These are phyloP conservation scores for Diaporthe citrichinensis DNA, from an alignment of 2,329 filamentous ascomycete species.

Conservation along the genomic window DNA sequence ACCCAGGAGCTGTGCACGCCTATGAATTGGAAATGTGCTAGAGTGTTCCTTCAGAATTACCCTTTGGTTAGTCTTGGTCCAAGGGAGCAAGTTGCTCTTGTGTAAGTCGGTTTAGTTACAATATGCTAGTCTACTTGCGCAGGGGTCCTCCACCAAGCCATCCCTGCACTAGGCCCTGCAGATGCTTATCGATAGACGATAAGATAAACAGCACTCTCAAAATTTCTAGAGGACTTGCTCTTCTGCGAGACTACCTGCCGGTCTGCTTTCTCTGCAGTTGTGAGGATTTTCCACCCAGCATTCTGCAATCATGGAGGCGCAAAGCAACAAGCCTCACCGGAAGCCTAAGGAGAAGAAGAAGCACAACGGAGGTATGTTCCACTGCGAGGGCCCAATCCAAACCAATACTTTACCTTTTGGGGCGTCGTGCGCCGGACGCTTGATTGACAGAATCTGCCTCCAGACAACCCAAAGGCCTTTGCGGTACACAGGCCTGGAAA, in stretches of 20 bases:
- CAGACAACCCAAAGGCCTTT: slow-evolving; percentile 88
- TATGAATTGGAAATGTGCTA: neutral
- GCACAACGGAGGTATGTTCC: slow-evolving; percentile 67
- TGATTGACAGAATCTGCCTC: slow-evolving; percentile 62
- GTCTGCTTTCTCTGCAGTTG: neutral
- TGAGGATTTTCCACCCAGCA: slow-evolving; percentile 15
- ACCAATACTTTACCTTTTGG: neutral
- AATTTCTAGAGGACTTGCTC: slow-evolving; percentile 21
- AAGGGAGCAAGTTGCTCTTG: neutral
- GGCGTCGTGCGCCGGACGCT: slow-evolving; percentile 43
- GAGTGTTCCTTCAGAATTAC: neutral
- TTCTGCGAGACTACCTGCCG: neutral
- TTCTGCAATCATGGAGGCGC: slow-evolving; percentile 78
- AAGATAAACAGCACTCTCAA: slow-evolving; percentile 29
- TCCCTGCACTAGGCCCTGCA: neutral
- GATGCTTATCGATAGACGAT: slow-evolving; percentile 34
- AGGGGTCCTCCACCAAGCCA: neutral
- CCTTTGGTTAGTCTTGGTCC: neutral
- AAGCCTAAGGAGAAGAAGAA: slow-evolving; percentile 90
- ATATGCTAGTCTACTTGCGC: neutral
- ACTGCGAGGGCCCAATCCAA: neutral
- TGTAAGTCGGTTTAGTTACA: neutral
- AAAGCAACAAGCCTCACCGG: slow-evolving; percentile 88
- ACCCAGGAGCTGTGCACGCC: neutral
- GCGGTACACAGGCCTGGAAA: slow-evolving; percentile 86